Conservation (phyloP, 2,329 filamentous ascomycete species). For the Niveomyces coronatus region DNA sequence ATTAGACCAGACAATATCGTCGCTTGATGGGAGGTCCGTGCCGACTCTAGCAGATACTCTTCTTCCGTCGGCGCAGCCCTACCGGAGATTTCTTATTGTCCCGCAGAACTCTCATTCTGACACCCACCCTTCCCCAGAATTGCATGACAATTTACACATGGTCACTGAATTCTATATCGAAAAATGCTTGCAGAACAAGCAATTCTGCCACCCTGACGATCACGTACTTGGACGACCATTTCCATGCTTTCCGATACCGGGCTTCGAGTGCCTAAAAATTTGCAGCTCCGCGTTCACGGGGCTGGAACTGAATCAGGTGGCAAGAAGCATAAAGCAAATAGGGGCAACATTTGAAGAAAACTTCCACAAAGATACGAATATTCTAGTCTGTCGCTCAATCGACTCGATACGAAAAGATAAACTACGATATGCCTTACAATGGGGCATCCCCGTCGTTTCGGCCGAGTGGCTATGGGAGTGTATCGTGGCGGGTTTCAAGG, state of each 20-base stretch:
- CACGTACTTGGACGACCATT: conserved; percentile 73
- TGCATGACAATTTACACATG: conserved; percentile 32
- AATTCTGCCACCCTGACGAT: conserved; percentile 55
- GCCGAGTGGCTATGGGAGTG: conserved; percentile 80
- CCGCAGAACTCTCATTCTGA: conserved; percentile 40
- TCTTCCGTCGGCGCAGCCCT: conserved; percentile 19
- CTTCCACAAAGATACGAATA: conserved; percentile 58
- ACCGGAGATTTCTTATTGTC: conserved; percentile 41
- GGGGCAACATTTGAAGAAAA: conserved; percentile 75
- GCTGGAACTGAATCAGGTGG: conserved; percentile 76
- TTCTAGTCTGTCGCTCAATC: conserved; percentile 62
- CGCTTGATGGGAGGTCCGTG: conserved; percentile 36
- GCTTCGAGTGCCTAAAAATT: conserved; percentile 60
- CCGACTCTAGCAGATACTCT: conserved; percentile 31
- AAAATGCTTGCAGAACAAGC: conserved; percentile 69
- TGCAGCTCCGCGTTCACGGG: conserved; percentile 76
- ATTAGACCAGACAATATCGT: conserved; percentile 36
- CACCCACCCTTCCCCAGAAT: conserved; percentile 28
- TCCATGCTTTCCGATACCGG: conserved; percentile 55
- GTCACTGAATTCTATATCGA: conserved; percentile 95
- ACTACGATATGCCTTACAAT: conserved; percentile 61
- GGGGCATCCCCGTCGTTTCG: conserved; percentile 70
- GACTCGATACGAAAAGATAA: conserved; percentile 59
- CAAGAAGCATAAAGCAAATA: conserved; percentile 63
- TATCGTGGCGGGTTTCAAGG: conserved; percentile 45